Evolutionary conservation across 352 stramenopile genomes (phyloP), one percentile per base, ranked within the genome.

Genomic region (Phytophthora citricola): DNA sequence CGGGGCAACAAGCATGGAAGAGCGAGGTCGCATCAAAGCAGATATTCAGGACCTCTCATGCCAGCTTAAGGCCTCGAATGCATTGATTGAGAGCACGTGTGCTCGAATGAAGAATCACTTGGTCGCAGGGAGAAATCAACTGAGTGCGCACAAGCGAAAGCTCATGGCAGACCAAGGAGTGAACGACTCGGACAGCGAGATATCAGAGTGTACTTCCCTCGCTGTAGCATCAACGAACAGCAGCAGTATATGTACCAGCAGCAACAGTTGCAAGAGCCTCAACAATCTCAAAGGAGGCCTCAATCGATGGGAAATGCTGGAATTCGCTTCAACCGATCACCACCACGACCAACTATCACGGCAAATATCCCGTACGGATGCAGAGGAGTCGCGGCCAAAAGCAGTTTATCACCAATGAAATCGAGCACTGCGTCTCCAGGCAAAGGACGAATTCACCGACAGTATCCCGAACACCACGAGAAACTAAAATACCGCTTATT

Each of bases 61-160:
- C n/a, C 79, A 83, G 27, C 65, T 93, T 9, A 79, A 79, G 55
- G 78, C 64, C 11, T 87, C 78, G 11, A 85, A 87, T 31, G 69
- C 75, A 11, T 45, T 84, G 36, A 71, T 92, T 17, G 77, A 89
- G 32, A 77, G 49, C 53, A 89, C 80, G 3, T 86, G 79, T 27
- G 66, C 57, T n/a, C 77, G 79, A 24, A 85, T 93, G 76, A 85
- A 88, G 58, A 79, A 89, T 50, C 69, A 76, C 3, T 54, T 93
- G 8, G 40, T 45, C 2, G 45, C 48, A 5, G 80, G 76, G 7
- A 79, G 81, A 39, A 81, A 82, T 63, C 79, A 90, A 11, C 63
- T 92, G 7, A 72, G 83, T 27, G 63, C 60, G 15, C 82, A 92
- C 56, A 88, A 88, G 67, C 63, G 73, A 17, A 70, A 55, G 15